Base-by-base conservation (phyloP, 106 monocot species). In the Agapanthus africanus region DNA sequence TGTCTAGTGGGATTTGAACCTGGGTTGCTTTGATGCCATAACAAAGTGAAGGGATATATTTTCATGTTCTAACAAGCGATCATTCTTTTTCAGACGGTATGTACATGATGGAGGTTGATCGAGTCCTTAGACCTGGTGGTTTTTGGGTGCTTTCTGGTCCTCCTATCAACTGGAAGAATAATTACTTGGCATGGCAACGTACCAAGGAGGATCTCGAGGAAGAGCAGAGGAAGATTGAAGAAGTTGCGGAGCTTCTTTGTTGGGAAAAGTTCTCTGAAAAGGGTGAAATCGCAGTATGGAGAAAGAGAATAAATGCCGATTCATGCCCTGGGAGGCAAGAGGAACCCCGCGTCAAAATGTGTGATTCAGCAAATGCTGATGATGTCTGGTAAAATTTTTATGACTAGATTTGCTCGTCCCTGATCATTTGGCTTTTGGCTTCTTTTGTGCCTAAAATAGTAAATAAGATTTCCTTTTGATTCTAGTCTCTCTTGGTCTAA, bases 71-170 rank as follows among this genome's bases (percentile, higher is more conserved):
- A n/a, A n/a, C n/a, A n/a, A n/a, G n/a, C n/a, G n/a, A n/a, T n/a
- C n/a, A n/a, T n/a, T n/a, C n/a, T 21, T 25, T 44, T 68, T 66
- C 62, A 79, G 78, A 73, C 32, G 78, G 78, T 47, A 79, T 62
- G 73, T 79, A 79, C 60, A 61, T 79, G 78, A 79, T 79, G 78
- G 78, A 79, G 61, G 78, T 79, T 32, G 78, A 79, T 66, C 66
- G 78, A 23, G 78, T 79, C 41, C 83, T 87, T 6, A 76, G 82
- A 38, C 82, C 83, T 18, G 86, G 83, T 34, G 82, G 86, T 8
- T 79, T 67, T 37, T 79, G 78, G 78, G 78, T 79, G 1, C 78
- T 79, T 73, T 79, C 78, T n/a, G 78, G 78, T 42, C 78, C 78
- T 28, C 78, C 78, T 16, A 79, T 79, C 6, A 73, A 79, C 18